Evolutionary conservation across 192 early-diverging fungal genomes (phyloP).

Genomic region (Backusella psychrophila): DNA sequence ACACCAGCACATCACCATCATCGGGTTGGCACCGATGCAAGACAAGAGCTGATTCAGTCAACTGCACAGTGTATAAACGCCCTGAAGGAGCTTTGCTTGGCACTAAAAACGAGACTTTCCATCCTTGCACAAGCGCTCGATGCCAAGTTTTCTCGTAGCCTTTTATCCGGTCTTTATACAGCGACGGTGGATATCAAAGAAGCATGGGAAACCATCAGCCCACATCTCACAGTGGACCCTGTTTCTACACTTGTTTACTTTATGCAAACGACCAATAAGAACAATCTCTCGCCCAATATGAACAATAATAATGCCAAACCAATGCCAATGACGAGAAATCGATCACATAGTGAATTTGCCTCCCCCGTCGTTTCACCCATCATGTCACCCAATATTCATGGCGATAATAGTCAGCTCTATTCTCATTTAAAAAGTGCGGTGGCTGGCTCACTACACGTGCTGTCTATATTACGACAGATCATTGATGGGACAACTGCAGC

Average conservation of each 20-base stretch:
- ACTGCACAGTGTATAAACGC: neutral
- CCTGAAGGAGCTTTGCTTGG: slow-evolving; percentile 11
- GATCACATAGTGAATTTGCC: slow-evolving; percentile 16
- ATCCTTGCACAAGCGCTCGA: slow-evolving; percentile 18
- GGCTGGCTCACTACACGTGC: slow-evolving; percentile 21
- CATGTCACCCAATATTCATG: neutral
- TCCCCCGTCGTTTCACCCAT: slow-evolving; percentile 7
- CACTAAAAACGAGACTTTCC: slow-evolving; percentile 10
- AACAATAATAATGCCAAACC: too few relatives aligned
- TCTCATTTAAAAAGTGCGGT: slow-evolving; percentile 23
- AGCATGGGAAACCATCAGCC: slow-evolving; percentile 21
- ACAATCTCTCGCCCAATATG: neutral
- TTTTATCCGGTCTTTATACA: slow-evolving; percentile 22
- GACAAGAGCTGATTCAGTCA: slow-evolving; percentile 3
- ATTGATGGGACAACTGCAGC: slow-evolving; percentile 10
- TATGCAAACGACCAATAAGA: neutral
- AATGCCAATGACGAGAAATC: neutral
- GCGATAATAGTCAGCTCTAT: slow-evolving; percentile 20
- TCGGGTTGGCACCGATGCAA: neutral
- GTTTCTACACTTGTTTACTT: neutral
- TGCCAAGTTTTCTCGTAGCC: slow-evolving; percentile 16
- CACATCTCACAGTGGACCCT: neutral
- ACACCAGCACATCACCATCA: neutral
- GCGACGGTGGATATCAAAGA: slow-evolving; percentile 26
- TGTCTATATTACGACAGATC: slow-evolving; percentile 7